Evolutionary conservation across 2,329 filamentous ascomycete species (phyloP), one percentile per base, ranked within the genome.

Genomic region (Exophiala aquamarina): DNA sequence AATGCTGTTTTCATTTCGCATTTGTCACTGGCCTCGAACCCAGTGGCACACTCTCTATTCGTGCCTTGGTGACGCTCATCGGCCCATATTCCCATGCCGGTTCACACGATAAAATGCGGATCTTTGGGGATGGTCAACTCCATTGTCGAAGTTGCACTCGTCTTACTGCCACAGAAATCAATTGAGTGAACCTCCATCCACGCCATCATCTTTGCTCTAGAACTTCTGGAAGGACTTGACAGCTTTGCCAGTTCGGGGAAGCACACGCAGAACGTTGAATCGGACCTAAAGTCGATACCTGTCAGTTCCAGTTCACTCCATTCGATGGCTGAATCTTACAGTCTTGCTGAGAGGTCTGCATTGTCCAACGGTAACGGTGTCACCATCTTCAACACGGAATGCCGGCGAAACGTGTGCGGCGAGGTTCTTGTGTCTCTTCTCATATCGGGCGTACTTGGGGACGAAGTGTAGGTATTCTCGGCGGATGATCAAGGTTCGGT

Each of bases 361-460:
- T 83, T 98, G 93, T 79, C 93, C 93, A 76, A 98, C 92, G 67
- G 92, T 95, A 68, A 98, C 94, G 80, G 92, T 87, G 79, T 98
- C 93, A 84, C 93, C 94, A 74, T 97, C 92, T 82, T 95, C 88
- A 67, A 97, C 91, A 95, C 93, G 93, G 90, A 98, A 98, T 76
- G 92, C 92, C 67, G 93, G 93, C 61, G 91, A 96, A 69, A 97
- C 92, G 84, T 98, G 93, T 64, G 92, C 93, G 70, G 93, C 89
- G 62, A 98, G 83, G 86, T 98, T 98, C 87, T 96, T 96, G 89
- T 98, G 93, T 76, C 93, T 85, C 87, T 96, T 97, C 89, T 98
- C 94, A 78, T 98, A 98, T 86, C 93, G 89, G 74, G 88, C 83
- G 86, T 98, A 98, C 83, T 98, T 98, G 77, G 91, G 91, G 73